phyloP scores from a whole-genome alignment of 202 grass and related monocot genomes.

The Hordeum pubiflorum region DNA sequence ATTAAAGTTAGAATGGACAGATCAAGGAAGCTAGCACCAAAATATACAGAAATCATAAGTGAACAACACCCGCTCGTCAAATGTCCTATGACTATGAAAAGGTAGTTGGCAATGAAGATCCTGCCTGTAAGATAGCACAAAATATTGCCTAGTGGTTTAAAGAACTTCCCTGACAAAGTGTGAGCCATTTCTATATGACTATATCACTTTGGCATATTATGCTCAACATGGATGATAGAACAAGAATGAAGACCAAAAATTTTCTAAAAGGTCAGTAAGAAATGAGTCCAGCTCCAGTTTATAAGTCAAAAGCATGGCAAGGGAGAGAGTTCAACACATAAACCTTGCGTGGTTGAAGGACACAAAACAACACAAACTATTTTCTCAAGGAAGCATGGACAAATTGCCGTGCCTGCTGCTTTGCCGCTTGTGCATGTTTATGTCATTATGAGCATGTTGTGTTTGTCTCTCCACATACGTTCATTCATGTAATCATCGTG shows the following conservation, averaged over 20 bases:
- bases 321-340: not conserved
- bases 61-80: not conserved
- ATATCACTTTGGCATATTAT: not conserved
- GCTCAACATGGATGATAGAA: not conserved
- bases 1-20: slow-evolving; percentile 16
- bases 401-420: not conserved
- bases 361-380: not conserved
- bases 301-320: not conserved
- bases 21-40: not conserved
- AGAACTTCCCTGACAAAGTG: not conserved
- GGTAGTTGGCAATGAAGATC: not conserved
- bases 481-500: not conserved
- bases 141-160: not conserved
- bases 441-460: not conserved
- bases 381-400: not conserved
- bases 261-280: not conserved
- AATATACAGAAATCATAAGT: slow-evolving; percentile 2
- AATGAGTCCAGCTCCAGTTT: not conserved
- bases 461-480: not conserved
- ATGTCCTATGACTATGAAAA: slow-evolving; percentile 15
- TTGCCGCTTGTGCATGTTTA: not conserved
- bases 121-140: not conserved
- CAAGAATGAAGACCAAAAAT: not conserved
- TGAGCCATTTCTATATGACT: slow-evolving; percentile 17
- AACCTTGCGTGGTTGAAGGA: not conserved